phyloP scores from a whole-genome alignment of 352 stramenopile genomes.

The Hyaloperonospora arabidopsidis region DNA sequence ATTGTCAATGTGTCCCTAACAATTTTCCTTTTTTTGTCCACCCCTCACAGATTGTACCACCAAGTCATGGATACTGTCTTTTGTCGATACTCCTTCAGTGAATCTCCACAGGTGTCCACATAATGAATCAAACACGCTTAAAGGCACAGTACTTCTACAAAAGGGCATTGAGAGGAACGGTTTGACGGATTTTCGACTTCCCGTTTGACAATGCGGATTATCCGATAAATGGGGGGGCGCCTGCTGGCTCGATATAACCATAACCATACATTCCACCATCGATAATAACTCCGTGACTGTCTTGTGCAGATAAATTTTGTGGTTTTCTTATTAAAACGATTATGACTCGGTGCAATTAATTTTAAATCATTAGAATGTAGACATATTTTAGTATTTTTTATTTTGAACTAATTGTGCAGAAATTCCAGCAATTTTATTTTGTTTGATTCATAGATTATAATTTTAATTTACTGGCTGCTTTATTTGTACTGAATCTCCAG shows the following conservation, averaged over 20 bases:
- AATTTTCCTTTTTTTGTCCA: no score
- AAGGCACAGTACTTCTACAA: constrained; percentile 4
- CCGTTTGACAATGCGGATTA: constrained; percentile 72
- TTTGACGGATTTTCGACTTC: constrained; percentile 58
- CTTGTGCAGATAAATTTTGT: constrained; percentile 73
- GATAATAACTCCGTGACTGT: constrained; percentile 55
- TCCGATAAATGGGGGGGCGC: constrained; percentile 34
- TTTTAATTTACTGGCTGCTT: no score
- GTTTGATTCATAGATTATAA: no score
- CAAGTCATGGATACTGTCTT: no score
- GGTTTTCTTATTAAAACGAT: constrained; percentile 71
- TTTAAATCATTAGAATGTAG: no score
- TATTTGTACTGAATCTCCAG: no score
- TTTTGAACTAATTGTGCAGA: no score
- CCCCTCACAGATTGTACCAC: no score
- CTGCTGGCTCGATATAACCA: constrained; percentile 37
- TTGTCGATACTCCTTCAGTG: no score
- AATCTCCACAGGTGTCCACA: constrained; percentile 19
- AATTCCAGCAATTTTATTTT: no score
- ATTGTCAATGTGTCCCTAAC: no score
- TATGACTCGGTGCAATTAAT: constrained; percentile 39
- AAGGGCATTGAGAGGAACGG: constrained; percentile 15
- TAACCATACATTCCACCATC: constrained; percentile 59
- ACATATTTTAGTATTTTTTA: no score
- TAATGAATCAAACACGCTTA: constrained; percentile 14